Base-by-base conservation (phyloP, 495 filamentous ascomycete genomes). In the Talaromyces ruber region DNA sequence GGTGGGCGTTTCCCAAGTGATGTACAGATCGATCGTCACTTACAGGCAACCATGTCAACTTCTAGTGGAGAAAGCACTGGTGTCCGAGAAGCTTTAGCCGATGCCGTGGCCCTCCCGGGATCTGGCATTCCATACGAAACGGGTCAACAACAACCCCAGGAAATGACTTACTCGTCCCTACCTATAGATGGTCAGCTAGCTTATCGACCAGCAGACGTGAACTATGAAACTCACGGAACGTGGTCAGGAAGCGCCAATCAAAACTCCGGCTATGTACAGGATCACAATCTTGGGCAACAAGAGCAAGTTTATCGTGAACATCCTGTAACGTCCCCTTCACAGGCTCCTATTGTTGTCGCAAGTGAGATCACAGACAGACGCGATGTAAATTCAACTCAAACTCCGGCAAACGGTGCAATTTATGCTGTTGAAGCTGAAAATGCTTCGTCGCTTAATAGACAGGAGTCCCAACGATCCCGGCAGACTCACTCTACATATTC, bases 1-100 rank as follows among this genome's bases (percentile, higher is more conserved):
- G 92, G 92, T 80, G 92, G 92, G 74, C 86, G 91, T 64, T 97
- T 97, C 75, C 92, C 92, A 67, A 91, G 87, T 72, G 90, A 94
- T 74, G 72, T 95, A 59, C 84, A 91, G 69, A 83, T 96, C 67
- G 86, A 90, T 67, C 84, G 90, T 75, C 82, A 88, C 78, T 83
- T 90, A 80, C 88, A 89, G 68, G 87, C 84, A 64, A 85, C 89
- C 63, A 73, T 86, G 62, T 90, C 89, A 55, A 86, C 88, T 55
- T 87, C 88, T 76, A 94, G 90, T 76, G 85, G 79, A 26, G 82
- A 83, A 69, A 88, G 86, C 70, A 90, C 88, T 61, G 79, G 76
- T 52, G 85, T 84, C 47, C 75, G 79, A 65, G 88, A 88, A 67
- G 69, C 85, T 58, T 76, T 85, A 65, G 86, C 84, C 21, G 77